Percentiles rank a stretch among this genome's conserved stretches.
Conservation (phyloP, 352 stramenopile species). For the Globisporangium paroecandrum region DNA sequence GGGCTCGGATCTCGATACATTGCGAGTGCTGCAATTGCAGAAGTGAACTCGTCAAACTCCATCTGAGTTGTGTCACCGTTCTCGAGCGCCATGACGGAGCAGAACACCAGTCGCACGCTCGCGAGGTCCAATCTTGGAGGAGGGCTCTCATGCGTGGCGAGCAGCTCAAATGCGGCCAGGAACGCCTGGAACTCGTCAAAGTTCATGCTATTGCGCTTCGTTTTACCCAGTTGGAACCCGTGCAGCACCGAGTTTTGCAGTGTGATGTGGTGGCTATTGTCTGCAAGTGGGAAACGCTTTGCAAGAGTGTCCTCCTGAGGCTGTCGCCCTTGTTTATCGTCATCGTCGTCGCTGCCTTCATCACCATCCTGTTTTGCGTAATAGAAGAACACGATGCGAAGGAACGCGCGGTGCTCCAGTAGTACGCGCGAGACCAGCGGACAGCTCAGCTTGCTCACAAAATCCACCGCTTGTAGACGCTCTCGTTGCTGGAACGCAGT, state of each 20-base stretch:
- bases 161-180: constrained; percentile 28
- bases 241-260: background rate
- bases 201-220: constrained; percentile 53
- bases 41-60: constrained; percentile 63
- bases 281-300: background rate
- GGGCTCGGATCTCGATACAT: constrained; percentile 40
- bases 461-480: constrained; percentile 27
- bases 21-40: constrained; percentile 44
- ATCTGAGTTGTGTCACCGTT: constrained; percentile 48
- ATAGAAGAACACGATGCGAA: constrained; percentile 50
- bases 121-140: background rate
- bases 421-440: constrained; percentile 40
- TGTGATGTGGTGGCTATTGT: background rate
- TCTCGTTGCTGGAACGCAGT: constrained; percentile 16
- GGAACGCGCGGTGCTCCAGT: constrained; percentile 54
- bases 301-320: background rate
- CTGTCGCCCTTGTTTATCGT: background rate
- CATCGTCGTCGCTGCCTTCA: constrained; percentile 12
- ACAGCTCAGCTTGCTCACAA: constrained; percentile 38
- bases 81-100: constrained; percentile 44
- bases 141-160: constrained; percentile 2
- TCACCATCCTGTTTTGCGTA: constrained; percentile 46
- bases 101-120: constrained; percentile 40
- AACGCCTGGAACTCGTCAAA: constrained; percentile 47
- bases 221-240: constrained; percentile 47